Base-by-base conservation (phyloP, 305 asterid genomes). In the Ilex paraguariensis region DNA sequence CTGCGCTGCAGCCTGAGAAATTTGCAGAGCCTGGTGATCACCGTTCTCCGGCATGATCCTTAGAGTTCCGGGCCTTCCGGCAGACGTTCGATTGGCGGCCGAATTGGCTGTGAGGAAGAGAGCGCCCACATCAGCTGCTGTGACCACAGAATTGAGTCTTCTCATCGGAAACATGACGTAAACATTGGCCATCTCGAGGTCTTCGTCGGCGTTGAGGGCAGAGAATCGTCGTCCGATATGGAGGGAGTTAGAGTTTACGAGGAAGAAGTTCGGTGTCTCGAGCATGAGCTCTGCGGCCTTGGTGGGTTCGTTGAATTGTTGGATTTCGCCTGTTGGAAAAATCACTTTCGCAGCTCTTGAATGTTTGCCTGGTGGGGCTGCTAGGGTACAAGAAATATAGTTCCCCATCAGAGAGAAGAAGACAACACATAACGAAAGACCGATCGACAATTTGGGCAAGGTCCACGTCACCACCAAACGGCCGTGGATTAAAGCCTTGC, bases 251-350 rank as follows among this genome's bases (percentile, higher is more conserved):
- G 77, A 56, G 63, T 70, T 72, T 5, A 72, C 81, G 13, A 84
- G 74, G 69, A 84, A 84, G 60, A 50, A 73, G 53, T 74, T 79
- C 0, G 91, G 88, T 5, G 64, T 51, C 14, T 84, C 88, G 10
- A 84, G 59, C 91, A 84, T 84, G 53, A 83, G 73, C 46, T 84
- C 84, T 39, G 88, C 91, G 14, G 86, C 88, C 48, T 82, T 82
- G 8, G 74, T 69, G 0, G 84, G 82, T 30, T 71, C 65, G 60
- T 72, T 60, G 33, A 59, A 70, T 13, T 70, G 74, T 10, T 63
- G 68, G 14, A 74, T 61, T 50, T 84, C 82, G 6, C 91, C 86
- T 28, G 48, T 68, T 11, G 91, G 86, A 72, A 73, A 72, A 39
- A 84, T 67, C 2, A 84, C 82, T 74, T 81, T 84, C 15, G 77